phyloP scores from a whole-genome alignment of 169 alveolate species.

The Cryptosporidium canis region DNA sequence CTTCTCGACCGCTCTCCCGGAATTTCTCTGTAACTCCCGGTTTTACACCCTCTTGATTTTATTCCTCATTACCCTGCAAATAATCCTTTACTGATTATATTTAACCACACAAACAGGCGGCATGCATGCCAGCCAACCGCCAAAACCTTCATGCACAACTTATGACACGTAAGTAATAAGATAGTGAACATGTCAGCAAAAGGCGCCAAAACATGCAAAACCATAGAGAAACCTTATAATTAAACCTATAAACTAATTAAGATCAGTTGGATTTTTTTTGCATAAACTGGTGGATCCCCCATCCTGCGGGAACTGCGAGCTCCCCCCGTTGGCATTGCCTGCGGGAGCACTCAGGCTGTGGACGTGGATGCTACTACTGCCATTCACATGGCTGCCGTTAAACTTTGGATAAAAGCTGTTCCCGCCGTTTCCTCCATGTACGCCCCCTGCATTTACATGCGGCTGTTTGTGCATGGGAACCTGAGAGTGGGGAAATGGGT shows the following conservation, averaged over 20 bases:
- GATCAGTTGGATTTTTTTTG: background rate
- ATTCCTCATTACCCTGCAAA: background rate
- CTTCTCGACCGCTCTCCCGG: background rate
- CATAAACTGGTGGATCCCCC: background rate
- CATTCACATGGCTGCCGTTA: background rate
- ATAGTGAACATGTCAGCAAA: background rate
- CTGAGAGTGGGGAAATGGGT: background rate
- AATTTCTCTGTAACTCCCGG: background rate
- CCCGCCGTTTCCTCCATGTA: background rate
- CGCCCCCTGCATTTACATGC: background rate
- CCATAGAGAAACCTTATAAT: background rate
- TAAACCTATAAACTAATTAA: conserved; percentile 19
- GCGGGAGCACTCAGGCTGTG: background rate
- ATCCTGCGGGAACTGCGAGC: background rate
- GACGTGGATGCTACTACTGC: background rate
- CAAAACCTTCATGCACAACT: background rate
- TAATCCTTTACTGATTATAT: conserved; percentile 36
- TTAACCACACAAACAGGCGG: conserved; percentile 66
- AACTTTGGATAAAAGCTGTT: background rate
- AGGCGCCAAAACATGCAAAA: background rate
- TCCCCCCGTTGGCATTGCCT: background rate
- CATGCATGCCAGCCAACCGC: conserved; percentile 2
- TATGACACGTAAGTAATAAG: background rate
- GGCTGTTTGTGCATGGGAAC: background rate
- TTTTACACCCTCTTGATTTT: background rate